Percentiles rank a stretch among this genome's conserved stretches.
Evolutionary conservation across 1,284 basidiomycete genomes (phyloP).

Genomic region (Marasmius tenuissimus): DNA sequence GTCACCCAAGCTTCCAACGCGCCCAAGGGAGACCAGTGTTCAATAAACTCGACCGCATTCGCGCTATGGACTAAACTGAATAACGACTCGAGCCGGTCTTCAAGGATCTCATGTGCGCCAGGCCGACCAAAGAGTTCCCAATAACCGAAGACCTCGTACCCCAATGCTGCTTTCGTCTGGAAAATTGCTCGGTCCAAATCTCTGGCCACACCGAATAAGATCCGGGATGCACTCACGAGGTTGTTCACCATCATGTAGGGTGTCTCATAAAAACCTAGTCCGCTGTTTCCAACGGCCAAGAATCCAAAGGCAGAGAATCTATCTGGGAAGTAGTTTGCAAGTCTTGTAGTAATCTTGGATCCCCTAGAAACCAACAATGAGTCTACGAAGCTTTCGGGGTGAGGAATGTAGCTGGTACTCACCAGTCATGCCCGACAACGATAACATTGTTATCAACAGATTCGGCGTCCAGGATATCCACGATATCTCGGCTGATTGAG

Average conservation of each 20-base stretch:
- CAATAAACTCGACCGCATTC: conserved; percentile 21
- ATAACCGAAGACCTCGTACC: conserved; percentile 33
- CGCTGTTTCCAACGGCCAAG: conserved; percentile 38
- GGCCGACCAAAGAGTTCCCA: conserved; percentile 36
- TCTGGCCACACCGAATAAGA: conserved; percentile 11
- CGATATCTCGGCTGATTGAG: conserved; percentile 39
- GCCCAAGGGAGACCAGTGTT: conserved; percentile 24
- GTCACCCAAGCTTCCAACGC: no score
- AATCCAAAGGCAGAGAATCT: conserved; percentile 44
- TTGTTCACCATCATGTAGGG: conserved; percentile 9
- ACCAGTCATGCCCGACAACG: conserved; percentile 52
- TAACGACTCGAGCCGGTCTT: conserved; percentile 26
- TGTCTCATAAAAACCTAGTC: conserved; percentile 19
- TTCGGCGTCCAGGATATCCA: conserved; percentile 46
- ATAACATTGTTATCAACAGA: conserved; percentile 33
- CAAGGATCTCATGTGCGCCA: conserved; percentile 27
- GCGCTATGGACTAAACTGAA: conserved; percentile 22
- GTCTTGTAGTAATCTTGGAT: no score
- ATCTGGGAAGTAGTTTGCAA: conserved; percentile 35
- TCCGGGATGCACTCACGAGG: conserved; percentile 17
- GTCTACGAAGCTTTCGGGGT: background rate
- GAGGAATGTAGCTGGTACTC: conserved; percentile 4
- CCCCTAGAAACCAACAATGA: conserved; percentile 31
- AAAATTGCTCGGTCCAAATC: conserved; percentile 2
- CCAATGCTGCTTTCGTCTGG: conserved; percentile 21